phyloP scores from a whole-genome alignment of 1,284 basidiomycete genomes.

The Ceratobasidium theobromae region DNA sequence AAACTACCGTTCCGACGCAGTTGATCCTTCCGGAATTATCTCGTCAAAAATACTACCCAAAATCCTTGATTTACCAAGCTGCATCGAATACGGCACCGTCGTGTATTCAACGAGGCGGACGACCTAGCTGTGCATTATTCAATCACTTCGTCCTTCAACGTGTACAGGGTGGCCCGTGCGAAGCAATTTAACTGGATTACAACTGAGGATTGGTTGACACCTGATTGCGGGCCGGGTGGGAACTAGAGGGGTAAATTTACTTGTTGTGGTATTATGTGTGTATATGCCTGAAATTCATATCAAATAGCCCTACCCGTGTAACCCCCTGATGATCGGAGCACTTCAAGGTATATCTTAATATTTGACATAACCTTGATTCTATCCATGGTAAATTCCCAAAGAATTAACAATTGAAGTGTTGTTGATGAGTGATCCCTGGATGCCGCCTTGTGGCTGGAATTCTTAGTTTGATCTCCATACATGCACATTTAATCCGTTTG shows the following conservation, averaged over 20 bases:
- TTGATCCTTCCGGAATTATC: neutral
- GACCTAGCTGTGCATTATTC: conserved; percentile 27
- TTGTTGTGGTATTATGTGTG: neutral
- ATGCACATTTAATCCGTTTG: conserved; percentile 16
- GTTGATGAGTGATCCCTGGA: neutral
- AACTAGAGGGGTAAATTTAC: neutral
- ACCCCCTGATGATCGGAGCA: conserved; percentile 8
- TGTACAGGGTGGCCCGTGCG: conserved; percentile 27
- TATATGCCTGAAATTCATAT: conserved; percentile 12
- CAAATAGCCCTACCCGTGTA: neutral
- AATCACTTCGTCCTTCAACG: conserved; percentile 8
- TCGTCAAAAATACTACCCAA: neutral
- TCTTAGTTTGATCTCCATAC: conserved; percentile 30
- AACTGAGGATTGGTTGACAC: conserved; percentile 1
- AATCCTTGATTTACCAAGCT: neutral
- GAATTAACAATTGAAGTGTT: neutral
- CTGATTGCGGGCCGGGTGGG: neutral
- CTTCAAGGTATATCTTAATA: neutral
- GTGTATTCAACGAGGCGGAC: conserved; percentile 29
- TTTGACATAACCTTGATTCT: neutral
- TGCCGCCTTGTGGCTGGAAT: conserved; percentile 14
- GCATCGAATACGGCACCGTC: conserved; percentile 9
- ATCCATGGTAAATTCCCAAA: neutral
- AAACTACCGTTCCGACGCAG: neutral
- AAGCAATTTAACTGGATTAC: conserved; percentile 3